Conservation (phyloP, 23 red algal genomes). For the Cyanidiococcus yangmingshanensis region DNA sequence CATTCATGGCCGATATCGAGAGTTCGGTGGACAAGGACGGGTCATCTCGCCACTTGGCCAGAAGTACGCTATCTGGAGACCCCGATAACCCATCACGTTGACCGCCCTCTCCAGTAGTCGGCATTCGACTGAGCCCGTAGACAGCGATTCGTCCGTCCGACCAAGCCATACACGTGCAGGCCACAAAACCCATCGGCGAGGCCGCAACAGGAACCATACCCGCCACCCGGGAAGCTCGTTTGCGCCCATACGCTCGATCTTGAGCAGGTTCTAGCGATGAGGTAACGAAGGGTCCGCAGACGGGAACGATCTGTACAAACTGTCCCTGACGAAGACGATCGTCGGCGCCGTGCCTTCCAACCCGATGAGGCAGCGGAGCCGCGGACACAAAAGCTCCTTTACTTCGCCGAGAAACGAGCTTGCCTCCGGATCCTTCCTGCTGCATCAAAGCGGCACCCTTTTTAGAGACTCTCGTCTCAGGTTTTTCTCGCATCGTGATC, state of each 20-base stretch:
- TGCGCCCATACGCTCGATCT: background rate
- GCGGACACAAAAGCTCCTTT: slow-evolving; percentile 1
- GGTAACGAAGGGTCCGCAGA: background rate
- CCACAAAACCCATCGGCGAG: background rate
- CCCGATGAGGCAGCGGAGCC: background rate
- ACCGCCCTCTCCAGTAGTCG: background rate
- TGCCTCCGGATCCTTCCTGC: background rate
- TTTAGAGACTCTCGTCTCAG: background rate
- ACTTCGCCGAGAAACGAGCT: background rate
- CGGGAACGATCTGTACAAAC: background rate
- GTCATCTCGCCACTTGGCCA: background rate
- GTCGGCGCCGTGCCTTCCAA: background rate
- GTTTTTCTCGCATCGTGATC: background rate
- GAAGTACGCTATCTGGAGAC: background rate
- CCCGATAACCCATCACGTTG: background rate
- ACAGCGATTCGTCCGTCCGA: background rate
- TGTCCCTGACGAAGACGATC: background rate
- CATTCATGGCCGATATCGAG: background rate
- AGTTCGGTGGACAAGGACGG: background rate
- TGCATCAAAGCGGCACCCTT: background rate
- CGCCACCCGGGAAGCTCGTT: background rate
- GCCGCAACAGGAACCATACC: background rate
- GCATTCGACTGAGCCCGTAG: background rate
- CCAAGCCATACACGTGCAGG: background rate
- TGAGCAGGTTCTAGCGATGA: background rate